Evolutionary conservation across 2,329 filamentous ascomycete genomes (phyloP).

Genomic region (Xylaria sp.): DNA sequence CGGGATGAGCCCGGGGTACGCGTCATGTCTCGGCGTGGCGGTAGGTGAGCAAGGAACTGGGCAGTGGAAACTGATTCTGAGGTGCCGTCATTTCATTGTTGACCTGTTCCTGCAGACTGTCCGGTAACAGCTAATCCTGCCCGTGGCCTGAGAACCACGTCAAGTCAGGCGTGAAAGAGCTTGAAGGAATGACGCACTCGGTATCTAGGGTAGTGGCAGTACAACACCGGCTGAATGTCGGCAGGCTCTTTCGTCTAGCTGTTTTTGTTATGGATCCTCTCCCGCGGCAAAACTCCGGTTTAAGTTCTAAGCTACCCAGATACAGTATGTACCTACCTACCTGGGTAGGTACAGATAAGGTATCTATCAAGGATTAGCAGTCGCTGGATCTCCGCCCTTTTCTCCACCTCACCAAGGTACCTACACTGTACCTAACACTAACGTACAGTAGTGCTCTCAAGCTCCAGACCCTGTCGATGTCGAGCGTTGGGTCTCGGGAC

Average conservation of each 20-base stretch:
- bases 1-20: conserved; percentile 25
- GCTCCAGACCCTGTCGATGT: not conserved
- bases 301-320: not conserved
- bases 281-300: conserved; percentile 16
- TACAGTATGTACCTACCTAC: not conserved
- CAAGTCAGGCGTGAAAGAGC: conserved; percentile 5
- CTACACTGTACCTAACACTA: not conserved
- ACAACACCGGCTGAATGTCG: conserved; percentile 23
- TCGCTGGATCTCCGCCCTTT: not conserved
- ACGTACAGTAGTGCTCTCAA: not conserved
- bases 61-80: conserved; percentile 20
- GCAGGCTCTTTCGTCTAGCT: not conserved
- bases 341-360: not conserved
- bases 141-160: not conserved
- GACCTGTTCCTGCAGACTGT: not conserved
- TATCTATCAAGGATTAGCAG: not conserved
- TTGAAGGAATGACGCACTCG: conserved; percentile 16
- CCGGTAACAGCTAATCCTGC: not conserved
- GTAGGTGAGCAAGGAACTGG: not conserved
- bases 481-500: not conserved
- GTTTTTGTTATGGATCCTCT: not conserved
- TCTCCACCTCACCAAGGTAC: not conserved
- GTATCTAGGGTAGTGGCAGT: not conserved
- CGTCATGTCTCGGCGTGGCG: conserved; percentile 41
- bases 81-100: conserved; percentile 42